phyloP scores from a whole-genome alignment of 2,329 filamentous ascomycete species.

The Emergomyces orientalis region DNA sequence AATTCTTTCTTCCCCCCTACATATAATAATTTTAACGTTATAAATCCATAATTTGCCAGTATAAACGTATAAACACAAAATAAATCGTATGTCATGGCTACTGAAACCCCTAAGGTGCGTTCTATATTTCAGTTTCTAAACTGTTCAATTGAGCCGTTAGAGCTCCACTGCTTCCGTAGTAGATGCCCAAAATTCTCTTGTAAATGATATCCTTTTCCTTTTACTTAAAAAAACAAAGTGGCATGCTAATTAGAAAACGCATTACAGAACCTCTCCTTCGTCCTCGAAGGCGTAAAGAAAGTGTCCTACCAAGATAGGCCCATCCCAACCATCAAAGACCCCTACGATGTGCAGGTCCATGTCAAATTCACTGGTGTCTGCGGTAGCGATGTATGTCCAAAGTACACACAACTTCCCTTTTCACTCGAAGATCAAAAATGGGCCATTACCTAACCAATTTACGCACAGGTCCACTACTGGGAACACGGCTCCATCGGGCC shows the following conservation, averaged over 20 bases:
- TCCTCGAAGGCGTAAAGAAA: constrained; percentile 66
- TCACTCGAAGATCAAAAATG: neutral
- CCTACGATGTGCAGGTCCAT: constrained; percentile 70
- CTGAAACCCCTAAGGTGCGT: neutral
- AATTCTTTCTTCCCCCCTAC: neutral
- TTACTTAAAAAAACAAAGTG: neutral
- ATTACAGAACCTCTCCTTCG: constrained; percentile 67
- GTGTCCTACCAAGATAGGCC: constrained; percentile 69
- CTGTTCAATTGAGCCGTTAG: neutral
- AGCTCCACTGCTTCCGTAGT: neutral
- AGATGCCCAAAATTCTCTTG: neutral
- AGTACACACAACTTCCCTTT: neutral
- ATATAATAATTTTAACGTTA: neutral
- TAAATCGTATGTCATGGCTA: neutral
- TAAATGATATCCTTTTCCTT: neutral
- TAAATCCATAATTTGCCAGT: neutral
- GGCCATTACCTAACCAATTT: neutral
- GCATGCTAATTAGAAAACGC: neutral
- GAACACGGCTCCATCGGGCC: constrained; percentile 38
- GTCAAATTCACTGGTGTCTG: constrained; percentile 84
- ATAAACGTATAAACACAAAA: neutral
- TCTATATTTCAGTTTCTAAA: neutral
- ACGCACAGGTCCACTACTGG: constrained; percentile 38
- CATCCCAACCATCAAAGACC: constrained; percentile 55
- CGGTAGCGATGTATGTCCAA: constrained; percentile 60